Conservation (phyloP, 345 rosid species). For the Syzygium jambos region DNA sequence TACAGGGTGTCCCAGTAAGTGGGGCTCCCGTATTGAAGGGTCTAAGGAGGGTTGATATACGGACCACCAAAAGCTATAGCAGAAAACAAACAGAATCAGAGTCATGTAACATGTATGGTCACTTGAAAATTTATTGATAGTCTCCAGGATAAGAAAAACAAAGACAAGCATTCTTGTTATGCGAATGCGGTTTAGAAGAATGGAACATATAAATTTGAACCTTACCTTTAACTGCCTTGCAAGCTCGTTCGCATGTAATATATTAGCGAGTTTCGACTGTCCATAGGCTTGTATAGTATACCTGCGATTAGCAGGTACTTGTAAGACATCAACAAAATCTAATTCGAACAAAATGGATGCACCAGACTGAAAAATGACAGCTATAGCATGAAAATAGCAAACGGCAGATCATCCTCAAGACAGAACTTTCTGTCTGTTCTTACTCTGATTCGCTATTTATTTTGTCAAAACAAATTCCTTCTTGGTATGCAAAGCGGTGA, state of each 20-base stretch:
- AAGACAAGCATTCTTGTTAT: background rate
- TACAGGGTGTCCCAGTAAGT: background rate
- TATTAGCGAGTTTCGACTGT: slow-evolving; percentile 40
- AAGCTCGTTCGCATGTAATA: slow-evolving; percentile 32
- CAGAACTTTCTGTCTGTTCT: background rate
- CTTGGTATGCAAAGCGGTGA: slow-evolving; percentile 24
- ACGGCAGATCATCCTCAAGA: background rate
- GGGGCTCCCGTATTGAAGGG: background rate
- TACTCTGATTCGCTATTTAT: slow-evolving; percentile 37
- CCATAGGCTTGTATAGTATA: slow-evolving; percentile 44
- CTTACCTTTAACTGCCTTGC: slow-evolving; percentile 33
- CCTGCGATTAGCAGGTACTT: slow-evolving; percentile 15
- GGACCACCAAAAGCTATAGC: background rate
- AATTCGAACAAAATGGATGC: background rate
- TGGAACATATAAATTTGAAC: background rate
- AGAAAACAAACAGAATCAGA: background rate
- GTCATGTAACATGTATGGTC: background rate
- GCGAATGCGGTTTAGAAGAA: background rate
- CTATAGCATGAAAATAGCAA: background rate
- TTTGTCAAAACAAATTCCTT: slow-evolving; percentile 34
- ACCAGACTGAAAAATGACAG: background rate
- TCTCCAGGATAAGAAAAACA: background rate
- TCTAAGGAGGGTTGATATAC: background rate
- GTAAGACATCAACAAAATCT: background rate
- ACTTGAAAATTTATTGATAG: background rate